These are phyloP conservation scores for Tritrichomonas foetus DNA, from an alignment of 208 protist genomes.

Conservation along the genomic window DNA sequence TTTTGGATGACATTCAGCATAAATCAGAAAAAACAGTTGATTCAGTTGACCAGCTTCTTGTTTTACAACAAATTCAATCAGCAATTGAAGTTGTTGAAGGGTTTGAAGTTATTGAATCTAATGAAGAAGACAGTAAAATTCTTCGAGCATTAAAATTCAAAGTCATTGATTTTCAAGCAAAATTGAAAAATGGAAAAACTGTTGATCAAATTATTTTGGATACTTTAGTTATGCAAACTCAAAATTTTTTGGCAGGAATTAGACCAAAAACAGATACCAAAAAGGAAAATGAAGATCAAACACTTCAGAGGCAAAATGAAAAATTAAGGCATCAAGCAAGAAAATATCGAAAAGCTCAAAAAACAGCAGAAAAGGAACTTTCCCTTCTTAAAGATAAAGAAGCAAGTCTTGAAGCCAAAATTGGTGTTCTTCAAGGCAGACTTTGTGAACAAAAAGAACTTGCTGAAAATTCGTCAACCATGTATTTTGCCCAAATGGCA, in stretches of 20 bases:
- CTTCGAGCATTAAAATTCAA: neutral
- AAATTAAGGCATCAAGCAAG: neutral
- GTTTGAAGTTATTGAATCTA: neutral
- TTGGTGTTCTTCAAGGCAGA: neutral
- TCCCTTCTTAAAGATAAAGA: neutral
- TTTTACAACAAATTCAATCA: neutral
- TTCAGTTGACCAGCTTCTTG: neutral
- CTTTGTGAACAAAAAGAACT: neutral
- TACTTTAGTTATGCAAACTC: neutral
- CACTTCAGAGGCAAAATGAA: neutral
- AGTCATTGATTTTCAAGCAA: neutral
- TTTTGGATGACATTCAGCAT: neutral
- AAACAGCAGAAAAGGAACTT: neutral
- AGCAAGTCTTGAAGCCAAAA: neutral
- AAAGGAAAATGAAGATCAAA: neutral
- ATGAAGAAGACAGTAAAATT: neutral
- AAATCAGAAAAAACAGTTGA: neutral
- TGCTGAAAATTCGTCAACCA: neutral
- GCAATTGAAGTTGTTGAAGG: neutral
- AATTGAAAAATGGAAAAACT: neutral
- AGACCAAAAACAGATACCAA: neutral
- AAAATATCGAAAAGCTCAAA: neutral
- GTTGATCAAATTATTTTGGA: neutral
- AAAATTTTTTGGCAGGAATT: neutral
- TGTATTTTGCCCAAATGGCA: neutral